Conservation (phyloP, 2,329 filamentous ascomycete genomes). For the Beauveria bassiana region DNA sequence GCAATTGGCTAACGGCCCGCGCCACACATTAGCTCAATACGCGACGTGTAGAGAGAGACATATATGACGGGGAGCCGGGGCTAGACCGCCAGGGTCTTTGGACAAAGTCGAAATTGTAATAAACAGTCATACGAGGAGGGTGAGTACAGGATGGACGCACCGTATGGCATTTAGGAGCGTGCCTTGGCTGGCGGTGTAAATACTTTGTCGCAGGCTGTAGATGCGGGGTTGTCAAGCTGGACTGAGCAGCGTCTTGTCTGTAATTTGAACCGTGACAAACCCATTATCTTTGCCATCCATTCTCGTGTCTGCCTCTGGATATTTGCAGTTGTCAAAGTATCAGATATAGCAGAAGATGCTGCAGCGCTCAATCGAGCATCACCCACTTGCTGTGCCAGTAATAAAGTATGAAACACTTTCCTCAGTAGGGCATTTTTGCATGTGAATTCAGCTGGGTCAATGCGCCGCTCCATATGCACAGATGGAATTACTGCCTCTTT, state of each 20-base stretch:
- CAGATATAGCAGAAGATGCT: neutral
- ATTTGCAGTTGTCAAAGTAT: neutral
- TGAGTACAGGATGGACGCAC: neutral
- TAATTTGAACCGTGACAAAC: neutral
- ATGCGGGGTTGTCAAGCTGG: neutral
- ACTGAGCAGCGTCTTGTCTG: neutral
- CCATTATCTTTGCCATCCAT: neutral
- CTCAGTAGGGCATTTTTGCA: neutral
- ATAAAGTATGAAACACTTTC: neutral
- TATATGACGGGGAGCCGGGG: conserved; percentile 70
- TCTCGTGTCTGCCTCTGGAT: neutral
- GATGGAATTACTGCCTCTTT: neutral
- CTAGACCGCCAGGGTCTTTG: conserved; percentile 50
- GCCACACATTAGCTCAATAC: conserved; percentile 60
- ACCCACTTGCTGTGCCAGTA: neutral
- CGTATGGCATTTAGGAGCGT: neutral
- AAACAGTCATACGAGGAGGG: neutral
- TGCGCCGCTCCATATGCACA: neutral
- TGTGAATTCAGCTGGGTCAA: neutral
- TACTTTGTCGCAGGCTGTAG: neutral
- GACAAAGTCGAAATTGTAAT: conserved; percentile 43
- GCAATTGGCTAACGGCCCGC: conserved; percentile 2
- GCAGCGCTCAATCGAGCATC: neutral
- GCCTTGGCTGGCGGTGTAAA: neutral
- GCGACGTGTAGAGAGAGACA: conserved; percentile 71